Base-by-base conservation (phyloP, 768 basidiomycete species). In the Lactarius deliciosus region DNA sequence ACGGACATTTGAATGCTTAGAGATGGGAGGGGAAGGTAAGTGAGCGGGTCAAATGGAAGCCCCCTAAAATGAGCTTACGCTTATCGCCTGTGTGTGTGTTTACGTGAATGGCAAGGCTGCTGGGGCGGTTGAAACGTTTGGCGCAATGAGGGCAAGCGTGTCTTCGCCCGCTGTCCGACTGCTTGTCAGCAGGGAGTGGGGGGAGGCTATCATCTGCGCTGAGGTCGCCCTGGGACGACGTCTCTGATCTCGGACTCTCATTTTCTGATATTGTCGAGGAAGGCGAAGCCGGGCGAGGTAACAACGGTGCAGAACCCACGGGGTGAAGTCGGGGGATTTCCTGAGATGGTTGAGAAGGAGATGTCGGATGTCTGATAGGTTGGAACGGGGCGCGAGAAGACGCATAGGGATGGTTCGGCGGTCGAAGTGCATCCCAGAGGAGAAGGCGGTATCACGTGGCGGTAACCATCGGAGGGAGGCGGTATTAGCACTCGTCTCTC, bases 1-100 rank as follows among this genome's bases (percentile, higher is more conserved):
- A 89, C 5, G 89, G 88, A 71, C 91, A 92, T 50, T 83, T 80
- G 77, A 89, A 91, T 22, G 90, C 91, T 89, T 74, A 53, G 68
- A 45, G 68, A 69, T 56, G 60, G 65, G 40, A 40, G 54, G 66
- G 72, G 66, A 61, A 65, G 60, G 50, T 25, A 20, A 57, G 22
- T 34, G 22, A n/a, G n/a, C 22, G 16, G 47, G 16, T 32, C 18
- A 53, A 57, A 47, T 13, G 41, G 53, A 36, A 15, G 22, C n/a
- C 15, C 13, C 20, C 9, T 16, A 32, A 45, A 58, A 34, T 13
- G 16, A 74, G 56, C 86, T 74, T 73, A 89, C 87, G 87, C 67
- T 85, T 87, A 22, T 81, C 86, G 15, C 88, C 88, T 5, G 86
- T 88, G 72, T 89, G 88, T 1, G 85, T 87, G 71, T 88, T 88